Conservation (phyloP, 192 early-diverging fungal species). For the Linnemannia hyalina region DNA sequence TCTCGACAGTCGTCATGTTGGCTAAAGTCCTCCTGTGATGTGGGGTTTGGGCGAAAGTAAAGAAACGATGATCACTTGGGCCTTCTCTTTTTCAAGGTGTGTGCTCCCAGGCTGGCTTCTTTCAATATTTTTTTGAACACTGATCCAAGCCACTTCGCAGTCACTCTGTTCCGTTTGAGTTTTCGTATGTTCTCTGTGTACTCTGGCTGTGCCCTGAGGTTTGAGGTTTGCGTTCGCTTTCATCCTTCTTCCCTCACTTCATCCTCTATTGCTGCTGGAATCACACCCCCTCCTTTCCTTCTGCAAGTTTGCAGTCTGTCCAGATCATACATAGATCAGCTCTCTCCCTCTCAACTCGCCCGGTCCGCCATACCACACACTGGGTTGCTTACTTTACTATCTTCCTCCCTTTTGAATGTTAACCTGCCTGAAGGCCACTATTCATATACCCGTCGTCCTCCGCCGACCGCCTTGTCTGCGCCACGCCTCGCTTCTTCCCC, state of each 20-base stretch:
- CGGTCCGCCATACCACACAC: not conserved
- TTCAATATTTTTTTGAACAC: not conserved
- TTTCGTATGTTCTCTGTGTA: too few relatives aligned
- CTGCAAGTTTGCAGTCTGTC: not conserved
- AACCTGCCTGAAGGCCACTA: not conserved
- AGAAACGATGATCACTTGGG: not conserved
- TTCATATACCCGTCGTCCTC: not conserved
- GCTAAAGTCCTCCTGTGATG: not conserved
- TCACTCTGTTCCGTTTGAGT: not conserved
- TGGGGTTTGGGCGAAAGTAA: not conserved
- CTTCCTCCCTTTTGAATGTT: not conserved
- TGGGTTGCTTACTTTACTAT: not conserved
- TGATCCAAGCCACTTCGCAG: not conserved
- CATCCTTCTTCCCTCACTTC: not conserved
- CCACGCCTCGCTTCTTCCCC: not conserved
- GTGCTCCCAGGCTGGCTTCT: too few relatives aligned
- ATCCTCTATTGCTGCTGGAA: not conserved
- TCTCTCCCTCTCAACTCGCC: not conserved
- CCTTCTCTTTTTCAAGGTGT: not conserved
- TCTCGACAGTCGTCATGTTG: slow-evolving; percentile 57
- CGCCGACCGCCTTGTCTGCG: not conserved
- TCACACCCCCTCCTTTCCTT: not conserved
- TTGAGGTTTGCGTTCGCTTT: not conserved
- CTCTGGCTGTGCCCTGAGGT: not conserved
- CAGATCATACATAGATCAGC: not conserved